These are phyloP conservation scores for Arthroderma sp. DNA, from an alignment of 2,329 filamentous ascomycete genomes.

Conservation along the genomic window DNA sequence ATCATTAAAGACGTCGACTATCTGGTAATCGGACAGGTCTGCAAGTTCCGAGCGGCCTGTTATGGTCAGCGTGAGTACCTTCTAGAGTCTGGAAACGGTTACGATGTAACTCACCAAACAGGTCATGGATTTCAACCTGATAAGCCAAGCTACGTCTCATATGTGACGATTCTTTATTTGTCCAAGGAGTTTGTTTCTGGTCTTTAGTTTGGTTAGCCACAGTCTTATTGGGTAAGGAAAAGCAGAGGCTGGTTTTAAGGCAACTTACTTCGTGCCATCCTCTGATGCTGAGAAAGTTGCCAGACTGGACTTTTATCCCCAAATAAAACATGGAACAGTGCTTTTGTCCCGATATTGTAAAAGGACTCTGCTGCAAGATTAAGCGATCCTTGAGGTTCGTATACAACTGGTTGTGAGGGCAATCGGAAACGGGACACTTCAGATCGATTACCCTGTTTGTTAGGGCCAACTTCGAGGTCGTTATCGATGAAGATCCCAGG, in stretches of 20 bases:
- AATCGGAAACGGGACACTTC: constrained; percentile 63
- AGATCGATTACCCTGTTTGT: constrained; percentile 22
- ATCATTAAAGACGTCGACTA: constrained; percentile 70
- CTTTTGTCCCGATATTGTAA: constrained; percentile 86
- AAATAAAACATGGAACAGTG: constrained; percentile 89
- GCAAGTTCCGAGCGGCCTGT: constrained; percentile 38
- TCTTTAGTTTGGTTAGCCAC: constrained; percentile 27
- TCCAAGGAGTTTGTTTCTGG: constrained; percentile 80
- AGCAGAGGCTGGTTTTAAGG: too few relatives aligned
- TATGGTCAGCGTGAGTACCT: constrained; percentile 13
- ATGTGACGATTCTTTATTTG: constrained; percentile 52
- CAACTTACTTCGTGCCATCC: constrained; percentile 48
- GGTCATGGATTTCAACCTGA: constrained; percentile 53
- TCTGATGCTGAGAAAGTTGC: constrained; percentile 76
- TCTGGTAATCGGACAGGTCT: constrained; percentile 67
- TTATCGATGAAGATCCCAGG: constrained; percentile 50
- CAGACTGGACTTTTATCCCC: constrained; percentile 94
- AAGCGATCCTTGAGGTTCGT: constrained; percentile 71
- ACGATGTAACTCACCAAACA: constrained; percentile 41
- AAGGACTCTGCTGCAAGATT: constrained; percentile 62
- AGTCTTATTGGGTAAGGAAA: not conserved
- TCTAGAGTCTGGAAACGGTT: not conserved
- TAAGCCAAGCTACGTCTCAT: constrained; percentile 72
- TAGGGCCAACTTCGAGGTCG: constrained; percentile 39
- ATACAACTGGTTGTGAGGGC: constrained; percentile 66